Evolutionary conservation across 257 asterid genomes (phyloP).

Genomic region (Penstemon davidsonii): DNA sequence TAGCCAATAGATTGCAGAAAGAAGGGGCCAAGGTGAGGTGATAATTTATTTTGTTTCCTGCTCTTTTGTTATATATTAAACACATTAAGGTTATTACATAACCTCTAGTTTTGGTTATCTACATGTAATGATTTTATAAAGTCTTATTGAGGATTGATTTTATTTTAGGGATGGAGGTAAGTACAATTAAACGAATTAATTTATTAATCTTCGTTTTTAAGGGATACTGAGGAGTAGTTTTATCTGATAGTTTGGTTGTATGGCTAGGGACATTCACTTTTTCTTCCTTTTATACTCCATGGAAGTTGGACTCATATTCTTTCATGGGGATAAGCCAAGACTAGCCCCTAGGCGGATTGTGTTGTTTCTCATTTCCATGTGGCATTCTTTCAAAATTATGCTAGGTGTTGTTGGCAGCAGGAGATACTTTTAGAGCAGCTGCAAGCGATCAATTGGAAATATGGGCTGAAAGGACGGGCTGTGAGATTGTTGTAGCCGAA

Average conservation of each 20-base stretch:
- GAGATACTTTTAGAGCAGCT: constrained; percentile 99
- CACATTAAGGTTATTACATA: not conserved
- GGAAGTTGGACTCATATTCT: not conserved
- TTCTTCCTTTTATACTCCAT: not conserved
- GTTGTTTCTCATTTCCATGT: constrained; percentile 22
- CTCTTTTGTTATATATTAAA: constrained; percentile 11
- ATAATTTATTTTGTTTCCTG: constrained; percentile 1
- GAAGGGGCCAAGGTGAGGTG: constrained; percentile 84
- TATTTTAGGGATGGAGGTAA: no score
- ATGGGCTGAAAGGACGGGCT: constrained; percentile 95
- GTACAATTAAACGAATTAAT: no score
- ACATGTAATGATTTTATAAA: no score
- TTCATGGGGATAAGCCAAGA: not conserved
- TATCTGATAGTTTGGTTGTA: not conserved
- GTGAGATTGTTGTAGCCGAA: constrained; percentile 91
- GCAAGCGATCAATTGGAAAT: constrained; percentile 92
- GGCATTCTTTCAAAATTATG: constrained; percentile 19
- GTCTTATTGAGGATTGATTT: no score
- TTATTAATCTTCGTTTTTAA: no score
- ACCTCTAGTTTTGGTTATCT: no score
- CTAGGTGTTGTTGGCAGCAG: constrained; percentile 91
- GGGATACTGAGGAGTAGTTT: no score
- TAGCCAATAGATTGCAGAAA: constrained; percentile 83
- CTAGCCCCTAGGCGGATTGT: not conserved
- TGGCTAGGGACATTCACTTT: not conserved